Percentiles rank a stretch among this genome's conserved stretches.
phyloP scores from a whole-genome alignment of 2,329 filamentous ascomycete genomes.

The Corniculantispora saksenae region DNA sequence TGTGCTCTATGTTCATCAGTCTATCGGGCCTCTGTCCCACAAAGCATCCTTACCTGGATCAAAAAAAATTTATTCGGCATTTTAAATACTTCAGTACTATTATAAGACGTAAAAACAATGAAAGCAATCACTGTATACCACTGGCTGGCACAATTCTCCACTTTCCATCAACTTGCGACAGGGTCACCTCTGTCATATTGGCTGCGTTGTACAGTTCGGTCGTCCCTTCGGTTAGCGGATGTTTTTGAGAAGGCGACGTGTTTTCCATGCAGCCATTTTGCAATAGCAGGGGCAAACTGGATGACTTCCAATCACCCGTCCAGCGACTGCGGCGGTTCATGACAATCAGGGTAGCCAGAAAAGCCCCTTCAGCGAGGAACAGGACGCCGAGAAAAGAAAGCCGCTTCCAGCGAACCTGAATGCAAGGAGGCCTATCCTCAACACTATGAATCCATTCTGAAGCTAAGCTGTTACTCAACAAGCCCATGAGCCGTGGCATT shows the following conservation, averaged over 20 bases:
- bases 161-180: neutral
- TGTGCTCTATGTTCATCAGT: too few species aligned
- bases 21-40: too few species aligned
- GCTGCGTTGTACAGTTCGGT: neutral
- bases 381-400: neutral
- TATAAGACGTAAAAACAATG: too few species aligned
- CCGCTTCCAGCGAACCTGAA: neutral
- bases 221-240: neutral
- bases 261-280: neutral
- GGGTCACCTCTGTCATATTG: neutral
- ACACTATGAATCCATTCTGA: too few species aligned
- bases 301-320: constrained; percentile 2
- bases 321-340: neutral
- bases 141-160: neutral
- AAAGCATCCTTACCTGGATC: too few species aligned
- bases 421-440: too few species aligned
- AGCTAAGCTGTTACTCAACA: too few species aligned
- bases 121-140: too few species aligned
- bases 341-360: neutral
- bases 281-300: neutral
- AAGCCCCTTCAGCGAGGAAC: neutral
- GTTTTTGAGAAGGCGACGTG: neutral
- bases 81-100: too few species aligned
- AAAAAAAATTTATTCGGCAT: too few species aligned
- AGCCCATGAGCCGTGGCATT: too few species aligned